These are phyloP conservation scores for Leucoagaricus sp. DNA, from an alignment of 1,284 basidiomycete species.

Conservation along the genomic window DNA sequence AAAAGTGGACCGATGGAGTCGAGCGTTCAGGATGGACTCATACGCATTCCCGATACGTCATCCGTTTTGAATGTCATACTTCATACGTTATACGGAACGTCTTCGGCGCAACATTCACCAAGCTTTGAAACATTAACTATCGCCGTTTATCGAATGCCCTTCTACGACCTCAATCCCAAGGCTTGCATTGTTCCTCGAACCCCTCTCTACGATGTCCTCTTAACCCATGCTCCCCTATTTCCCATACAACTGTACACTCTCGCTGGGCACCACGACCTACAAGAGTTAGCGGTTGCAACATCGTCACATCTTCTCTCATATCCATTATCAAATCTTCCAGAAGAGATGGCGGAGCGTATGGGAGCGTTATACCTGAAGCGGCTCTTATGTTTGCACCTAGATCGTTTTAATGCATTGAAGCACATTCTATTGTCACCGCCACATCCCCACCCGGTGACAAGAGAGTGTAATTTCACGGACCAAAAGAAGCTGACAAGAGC, in stretches of 20 bases:
- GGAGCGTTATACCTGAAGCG: slow-evolving; percentile 49
- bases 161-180: slow-evolving; percentile 32
- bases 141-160: slow-evolving; percentile 35
- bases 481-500: slow-evolving; percentile 54
- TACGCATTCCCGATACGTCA: slow-evolving; percentile 32
- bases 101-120: slow-evolving; percentile 33
- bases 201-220: slow-evolving; percentile 35
- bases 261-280: slow-evolving; percentile 38
- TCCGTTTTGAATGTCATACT: slow-evolving; percentile 41
- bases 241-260: slow-evolving; percentile 45
- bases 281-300: slow-evolving; percentile 38
- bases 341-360: slow-evolving; percentile 42
- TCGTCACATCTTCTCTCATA: slow-evolving; percentile 44
- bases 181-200: slow-evolving; percentile 35
- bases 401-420: slow-evolving; percentile 38
- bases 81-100: slow-evolving; percentile 36
- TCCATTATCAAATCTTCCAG: slow-evolving; percentile 38
- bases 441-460: slow-evolving; percentile 49
- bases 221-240: slow-evolving; percentile 38
- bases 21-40: slow-evolving; percentile 18
- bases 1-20: neutral
- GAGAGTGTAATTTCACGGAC: slow-evolving; percentile 44
- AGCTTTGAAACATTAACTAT: slow-evolving; percentile 29
- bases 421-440: slow-evolving; percentile 48
- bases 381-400: slow-evolving; percentile 45